phyloP scores from a whole-genome alignment of 1,139 yeast species.

The Nakaseomyces kungkrabaensis region DNA sequence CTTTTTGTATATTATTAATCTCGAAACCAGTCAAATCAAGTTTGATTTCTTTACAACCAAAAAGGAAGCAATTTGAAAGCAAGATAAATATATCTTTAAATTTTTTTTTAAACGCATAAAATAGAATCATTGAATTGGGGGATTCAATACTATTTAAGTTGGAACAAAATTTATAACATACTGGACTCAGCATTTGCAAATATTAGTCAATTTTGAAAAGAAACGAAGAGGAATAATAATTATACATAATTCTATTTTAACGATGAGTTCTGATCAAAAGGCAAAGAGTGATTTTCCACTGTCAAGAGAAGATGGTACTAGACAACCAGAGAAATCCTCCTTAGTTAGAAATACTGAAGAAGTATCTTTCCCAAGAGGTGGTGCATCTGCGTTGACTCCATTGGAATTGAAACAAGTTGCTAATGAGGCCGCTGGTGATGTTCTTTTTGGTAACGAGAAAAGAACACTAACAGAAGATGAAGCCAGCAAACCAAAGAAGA shows the following conservation, averaged over 20 bases:
- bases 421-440: slow-evolving; percentile 85
- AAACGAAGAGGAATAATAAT: too few species aligned
- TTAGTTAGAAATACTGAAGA: slow-evolving; percentile 34
- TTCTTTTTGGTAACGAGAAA: slow-evolving; percentile 46
- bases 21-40: too few species aligned
- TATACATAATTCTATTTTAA: neutral
- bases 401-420: slow-evolving; percentile 87
- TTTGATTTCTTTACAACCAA: too few species aligned
- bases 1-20: too few species aligned
- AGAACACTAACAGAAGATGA: slow-evolving; percentile 24
- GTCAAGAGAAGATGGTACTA: slow-evolving; percentile 31
- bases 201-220: too few species aligned
- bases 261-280: slow-evolving; percentile 12
- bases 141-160: neutral
- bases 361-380: slow-evolving; percentile 92
- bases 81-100: too few species aligned
- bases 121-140: neutral
- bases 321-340: slow-evolving; percentile 29
- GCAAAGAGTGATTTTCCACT: slow-evolving; percentile 34
- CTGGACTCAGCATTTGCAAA: too few species aligned
- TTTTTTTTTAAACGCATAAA: too few species aligned
- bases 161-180: neutral
- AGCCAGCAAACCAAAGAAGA: slow-evolving; percentile 34
- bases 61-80: too few species aligned
- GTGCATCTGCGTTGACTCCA: slow-evolving; percentile 75